Evolutionary conservation across 495 filamentous ascomycete species (phyloP), one percentile per base, ranked within the genome.

Genomic region (Gamarada debralockiae): DNA sequence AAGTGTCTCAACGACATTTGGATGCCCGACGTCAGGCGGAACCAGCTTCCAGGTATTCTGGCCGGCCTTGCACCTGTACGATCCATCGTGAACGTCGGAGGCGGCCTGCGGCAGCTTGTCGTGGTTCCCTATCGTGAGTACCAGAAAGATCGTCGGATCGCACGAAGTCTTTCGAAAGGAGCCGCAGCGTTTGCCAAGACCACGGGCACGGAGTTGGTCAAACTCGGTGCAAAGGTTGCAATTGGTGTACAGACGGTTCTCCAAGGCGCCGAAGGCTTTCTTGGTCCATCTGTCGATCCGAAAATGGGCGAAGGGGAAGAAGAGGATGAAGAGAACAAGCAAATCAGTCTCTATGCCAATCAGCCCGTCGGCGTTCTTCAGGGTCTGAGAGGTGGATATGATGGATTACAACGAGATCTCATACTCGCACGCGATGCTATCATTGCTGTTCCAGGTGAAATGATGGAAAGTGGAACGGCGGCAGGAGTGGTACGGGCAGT

Each of bases 1-100:
- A 80, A 89, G 60, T 89, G 83, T 8, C 76, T 99, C 13, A 97
- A 97, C 64, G 90, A 96, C 62, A 88, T 96, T 47, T 99, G 95
- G 95, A 95, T 90, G 83, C 91, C 89, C 9, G 90, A 99, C 61
- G 84, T 99, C 64, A 92, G 86, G 67, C 69, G 77, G 6, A 95
- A 87, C 53, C 95, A 99, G 64, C 85, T 99, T 5, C 92, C 90
- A 1, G 84, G 86, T 6, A 84, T 97, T 0, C 76, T 99, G 36
- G 86, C 90, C 1, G 93, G 95, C 29, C 72, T 99, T n/a, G 91
- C 90, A 0, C 88, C 90, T 4, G 86, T 97, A 20, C 82, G 92
- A 14, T 88, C 88, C 17, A 69, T 99, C 0, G 92, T 95, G 39
- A 96, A 95, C 60, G 87, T 97, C 15, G 90, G 90, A 14, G 84